These are phyloP conservation scores for Wickerhamomyces queroliae DNA, from an alignment of 805 yeast species.

Conservation along the genomic window DNA sequence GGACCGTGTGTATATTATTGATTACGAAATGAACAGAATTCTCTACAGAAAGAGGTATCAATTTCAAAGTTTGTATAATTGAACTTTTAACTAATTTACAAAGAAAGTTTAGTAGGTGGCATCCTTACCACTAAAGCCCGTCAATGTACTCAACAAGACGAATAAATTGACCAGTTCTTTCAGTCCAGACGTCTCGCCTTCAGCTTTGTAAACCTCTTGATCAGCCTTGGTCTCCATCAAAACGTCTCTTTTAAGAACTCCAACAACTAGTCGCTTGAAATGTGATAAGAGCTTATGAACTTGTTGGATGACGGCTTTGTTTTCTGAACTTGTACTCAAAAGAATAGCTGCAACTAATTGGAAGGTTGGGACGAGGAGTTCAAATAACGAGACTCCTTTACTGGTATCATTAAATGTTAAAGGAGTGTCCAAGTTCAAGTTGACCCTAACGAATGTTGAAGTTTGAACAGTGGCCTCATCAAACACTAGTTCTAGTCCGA, in stretches of 20 bases:
- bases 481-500: constrained; percentile 55
- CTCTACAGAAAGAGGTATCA: too few relatives aligned
- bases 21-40: too few relatives aligned
- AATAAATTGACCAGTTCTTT: constrained; percentile 50
- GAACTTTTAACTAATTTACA: too few relatives aligned
- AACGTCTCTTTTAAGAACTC: constrained; percentile 56
- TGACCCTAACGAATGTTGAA: constrained; percentile 33
- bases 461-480: constrained; percentile 27
- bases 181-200: constrained; percentile 31
- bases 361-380: constrained; percentile 65
- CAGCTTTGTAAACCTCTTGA: constrained; percentile 21
- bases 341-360: constrained; percentile 64
- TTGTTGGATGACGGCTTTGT: constrained; percentile 49
- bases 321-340: constrained; percentile 74
- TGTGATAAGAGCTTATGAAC: constrained; percentile 45
- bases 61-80: not conserved
- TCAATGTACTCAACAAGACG: constrained; percentile 46
- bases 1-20: too few relatives aligned
- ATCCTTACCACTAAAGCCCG: constrained; percentile 33
- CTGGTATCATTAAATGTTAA: constrained; percentile 27
- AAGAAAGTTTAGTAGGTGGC: too few relatives aligned
- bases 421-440: constrained; percentile 49
- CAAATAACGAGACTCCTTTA: constrained; percentile 49
- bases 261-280: constrained; percentile 51
- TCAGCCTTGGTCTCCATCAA: constrained; percentile 25